These are phyloP conservation scores for Tetradesmus obliquus DNA, from an alignment of 139 green algal genomes.

Conservation along the genomic window DNA sequence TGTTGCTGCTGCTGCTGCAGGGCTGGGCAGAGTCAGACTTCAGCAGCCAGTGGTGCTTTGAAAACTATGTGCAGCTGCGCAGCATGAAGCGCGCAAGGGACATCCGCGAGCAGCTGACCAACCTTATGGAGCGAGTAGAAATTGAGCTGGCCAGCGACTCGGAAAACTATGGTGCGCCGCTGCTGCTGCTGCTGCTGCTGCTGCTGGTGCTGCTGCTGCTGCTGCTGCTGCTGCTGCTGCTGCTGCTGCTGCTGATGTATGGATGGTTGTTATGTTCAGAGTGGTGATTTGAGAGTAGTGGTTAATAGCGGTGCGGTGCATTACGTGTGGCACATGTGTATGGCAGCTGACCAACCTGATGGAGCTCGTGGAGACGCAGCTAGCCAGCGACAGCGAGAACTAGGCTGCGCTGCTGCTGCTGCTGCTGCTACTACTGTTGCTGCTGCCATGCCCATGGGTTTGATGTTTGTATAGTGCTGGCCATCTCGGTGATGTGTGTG, in stretches of 20 bases:
- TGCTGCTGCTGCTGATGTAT: not conserved
- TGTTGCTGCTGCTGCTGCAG: conserved; percentile 21
- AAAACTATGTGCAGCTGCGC: conserved; percentile 97
- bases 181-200: not conserved
- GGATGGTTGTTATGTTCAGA: not conserved
- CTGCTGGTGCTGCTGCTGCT: not conserved
- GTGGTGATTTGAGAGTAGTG: not conserved
- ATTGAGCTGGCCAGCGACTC: conserved; percentile 87
- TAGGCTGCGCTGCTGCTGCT: conserved; percentile 74
- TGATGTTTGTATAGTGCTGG: too few species aligned
- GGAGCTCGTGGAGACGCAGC: conserved; percentile 95
- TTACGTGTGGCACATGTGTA: not conserved
- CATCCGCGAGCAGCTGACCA: conserved; percentile 96
- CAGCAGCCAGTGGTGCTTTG: conserved; percentile 93
- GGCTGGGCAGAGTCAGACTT: conserved; percentile 94
- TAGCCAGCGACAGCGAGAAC: conserved; percentile 75
- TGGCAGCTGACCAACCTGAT: conserved; percentile 92
- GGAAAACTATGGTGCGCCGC: conserved; percentile 82
- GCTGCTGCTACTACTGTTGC: not conserved
- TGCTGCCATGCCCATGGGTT: not conserved
- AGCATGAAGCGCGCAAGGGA: conserved; percentile 97
- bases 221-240: not conserved
- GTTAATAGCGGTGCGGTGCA: not conserved
- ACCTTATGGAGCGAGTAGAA: conserved; percentile 97
- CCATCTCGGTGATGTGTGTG: too few species aligned